Evolutionary conservation across 345 rosid species (phyloP).

Genomic region (Conringia planisiliqua): DNA sequence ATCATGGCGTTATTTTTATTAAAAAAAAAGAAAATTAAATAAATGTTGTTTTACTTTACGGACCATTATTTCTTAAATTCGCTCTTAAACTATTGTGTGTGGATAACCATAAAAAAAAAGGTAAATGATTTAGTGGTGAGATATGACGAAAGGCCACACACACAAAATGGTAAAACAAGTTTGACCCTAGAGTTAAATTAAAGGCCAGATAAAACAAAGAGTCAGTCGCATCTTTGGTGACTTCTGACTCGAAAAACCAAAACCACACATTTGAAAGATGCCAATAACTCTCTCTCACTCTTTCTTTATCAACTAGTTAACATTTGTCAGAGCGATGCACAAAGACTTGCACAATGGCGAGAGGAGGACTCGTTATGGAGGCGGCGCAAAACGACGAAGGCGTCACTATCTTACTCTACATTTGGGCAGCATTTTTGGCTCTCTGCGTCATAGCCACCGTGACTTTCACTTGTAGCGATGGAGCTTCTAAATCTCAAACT

Average conservation of each 20-base stretch:
- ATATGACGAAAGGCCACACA: constrained; percentile 6
- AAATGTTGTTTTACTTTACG: too few relatives aligned
- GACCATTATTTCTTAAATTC: background rate
- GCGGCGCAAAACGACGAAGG: background rate
- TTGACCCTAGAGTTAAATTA: constrained; percentile 26
- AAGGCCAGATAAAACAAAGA: constrained; percentile 8
- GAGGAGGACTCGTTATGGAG: constrained; percentile 25
- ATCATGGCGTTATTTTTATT: background rate
- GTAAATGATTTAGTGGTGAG: background rate
- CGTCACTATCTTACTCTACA: constrained; percentile 11
- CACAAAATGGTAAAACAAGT: background rate
- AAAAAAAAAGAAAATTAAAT: background rate
- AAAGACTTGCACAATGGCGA: constrained; percentile 29
- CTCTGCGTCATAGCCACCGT: constrained; percentile 33
- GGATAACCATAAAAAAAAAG: background rate
- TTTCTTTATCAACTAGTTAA: constrained; percentile 20
- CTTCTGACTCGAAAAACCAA: constrained; percentile 25
- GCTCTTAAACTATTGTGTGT: background rate
- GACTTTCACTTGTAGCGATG: constrained; percentile 49
- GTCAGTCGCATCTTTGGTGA: constrained; percentile 22
- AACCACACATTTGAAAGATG: constrained; percentile 7
- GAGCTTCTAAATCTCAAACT: constrained; percentile 41
- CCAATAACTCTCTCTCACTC: background rate
- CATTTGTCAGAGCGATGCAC: background rate
- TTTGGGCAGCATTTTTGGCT: constrained; percentile 39